phyloP scores from a whole-genome alignment of 371 early-diverging fungal genomes.

The Homolaphlyctis polyrhiza region DNA sequence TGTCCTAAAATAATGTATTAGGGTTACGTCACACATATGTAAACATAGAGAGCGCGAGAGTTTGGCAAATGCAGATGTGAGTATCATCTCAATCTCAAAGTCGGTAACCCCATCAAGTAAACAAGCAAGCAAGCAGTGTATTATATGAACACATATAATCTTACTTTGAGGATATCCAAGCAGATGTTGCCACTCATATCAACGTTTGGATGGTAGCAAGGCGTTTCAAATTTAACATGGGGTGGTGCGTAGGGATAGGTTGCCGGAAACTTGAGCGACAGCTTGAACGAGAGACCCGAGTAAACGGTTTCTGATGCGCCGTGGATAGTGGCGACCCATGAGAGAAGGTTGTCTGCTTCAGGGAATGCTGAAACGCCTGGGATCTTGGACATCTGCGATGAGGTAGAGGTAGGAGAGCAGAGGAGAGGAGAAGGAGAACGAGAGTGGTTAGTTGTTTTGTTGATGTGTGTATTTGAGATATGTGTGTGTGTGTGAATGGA shows the following conservation, averaged over 20 bases:
- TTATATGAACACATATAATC: not conserved
- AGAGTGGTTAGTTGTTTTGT: constrained; percentile 1
- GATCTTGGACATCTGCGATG: constrained; percentile 43
- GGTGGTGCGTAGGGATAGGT: constrained; percentile 64
- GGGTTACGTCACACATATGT: not conserved
- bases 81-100: too few relatives aligned
- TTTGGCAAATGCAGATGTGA: not conserved
- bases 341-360: constrained; percentile 51
- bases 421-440: not conserved
- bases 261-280: constrained; percentile 52
- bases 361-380: constrained; percentile 56
- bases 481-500: not conserved
- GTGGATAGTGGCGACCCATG: constrained; percentile 53
- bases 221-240: constrained; percentile 51
- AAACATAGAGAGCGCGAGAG: not conserved
- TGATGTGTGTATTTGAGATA: not conserved
- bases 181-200: constrained; percentile 61
- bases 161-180: constrained; percentile 60
- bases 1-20: constrained; percentile 54
- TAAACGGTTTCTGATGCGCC: constrained; percentile 28
- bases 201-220: constrained; percentile 66
- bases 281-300: constrained; percentile 57
- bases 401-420: not conserved
- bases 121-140: not conserved
- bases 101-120: not conserved